phyloP scores from a whole-genome alignment of 2,329 filamentous ascomycete genomes.

The Fusarium verrucosum region DNA sequence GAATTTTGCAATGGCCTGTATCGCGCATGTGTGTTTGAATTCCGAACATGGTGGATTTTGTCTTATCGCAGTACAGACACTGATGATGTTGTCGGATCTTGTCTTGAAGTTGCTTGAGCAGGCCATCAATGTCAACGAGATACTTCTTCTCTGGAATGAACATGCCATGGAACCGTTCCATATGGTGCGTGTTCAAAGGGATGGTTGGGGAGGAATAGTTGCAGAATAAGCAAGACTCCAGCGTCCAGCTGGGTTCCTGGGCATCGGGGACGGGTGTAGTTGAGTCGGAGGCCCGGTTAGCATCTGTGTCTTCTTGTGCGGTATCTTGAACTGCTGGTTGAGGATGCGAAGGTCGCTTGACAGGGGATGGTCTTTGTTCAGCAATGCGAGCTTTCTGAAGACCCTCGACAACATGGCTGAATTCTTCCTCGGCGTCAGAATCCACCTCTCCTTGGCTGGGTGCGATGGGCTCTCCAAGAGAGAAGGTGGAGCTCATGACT shows the following conservation, averaged over 20 bases:
- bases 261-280: slow-evolving; percentile 50
- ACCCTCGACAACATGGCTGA: slow-evolving; percentile 79
- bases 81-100: slow-evolving; percentile 84
- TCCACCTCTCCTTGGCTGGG: slow-evolving; percentile 62
- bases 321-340: slow-evolving; percentile 53
- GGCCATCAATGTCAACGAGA: slow-evolving; percentile 81
- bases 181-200: slow-evolving; percentile 82
- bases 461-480: slow-evolving; percentile 79
- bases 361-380: slow-evolving; percentile 58
- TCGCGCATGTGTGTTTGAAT: slow-evolving; percentile 98
- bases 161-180: slow-evolving; percentile 93
- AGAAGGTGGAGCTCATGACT: slow-evolving; percentile 90
- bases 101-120: slow-evolving; percentile 79
- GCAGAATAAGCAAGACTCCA: slow-evolving; percentile 84
- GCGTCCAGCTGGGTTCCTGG: slow-evolving; percentile 53
- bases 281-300: slow-evolving; percentile 56
- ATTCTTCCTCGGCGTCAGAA: slow-evolving; percentile 76
- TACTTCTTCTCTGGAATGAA: slow-evolving; percentile 93
- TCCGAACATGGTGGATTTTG: slow-evolving; percentile 79
- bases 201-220: slow-evolving; percentile 82
- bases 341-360: slow-evolving; percentile 65
- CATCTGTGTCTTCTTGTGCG: slow-evolving; percentile 55
- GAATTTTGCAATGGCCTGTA: slow-evolving; percentile 96
- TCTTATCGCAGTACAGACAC: slow-evolving; percentile 88
- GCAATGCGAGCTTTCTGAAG: slow-evolving; percentile 79